Conservation (phyloP, 192 early-diverging fungal genomes). For the Piromyces sp. region DNA sequence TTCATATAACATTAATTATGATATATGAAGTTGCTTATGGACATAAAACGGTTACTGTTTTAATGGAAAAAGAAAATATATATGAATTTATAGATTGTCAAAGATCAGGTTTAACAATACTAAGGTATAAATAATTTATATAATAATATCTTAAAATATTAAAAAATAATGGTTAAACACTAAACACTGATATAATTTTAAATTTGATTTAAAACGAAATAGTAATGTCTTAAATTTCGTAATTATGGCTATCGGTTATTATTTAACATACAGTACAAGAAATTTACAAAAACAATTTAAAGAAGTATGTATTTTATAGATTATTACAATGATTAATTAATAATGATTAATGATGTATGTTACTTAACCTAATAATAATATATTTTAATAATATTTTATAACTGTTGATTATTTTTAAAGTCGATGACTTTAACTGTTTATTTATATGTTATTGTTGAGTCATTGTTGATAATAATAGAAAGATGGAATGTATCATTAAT, state of each 20-base stretch:
- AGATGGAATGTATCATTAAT: background rate
- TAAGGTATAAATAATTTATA: background rate
- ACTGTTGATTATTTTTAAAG: too few species aligned
- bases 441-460: background rate
- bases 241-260: background rate
- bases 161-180: too few species aligned
- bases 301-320: background rate
- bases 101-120: background rate
- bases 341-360: too few species aligned
- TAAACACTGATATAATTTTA: too few species aligned
- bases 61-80: background rate
- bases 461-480: background rate
- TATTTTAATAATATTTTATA: too few species aligned
- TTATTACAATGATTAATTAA: too few species aligned
- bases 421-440: background rate
- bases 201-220: too few species aligned
- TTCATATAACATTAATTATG: background rate
- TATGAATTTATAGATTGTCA: background rate
- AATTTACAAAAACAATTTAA: background rate
- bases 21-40: background rate
- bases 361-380: too few species aligned
- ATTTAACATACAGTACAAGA: background rate
- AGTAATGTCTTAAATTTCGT: background rate
- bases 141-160: too few species aligned
- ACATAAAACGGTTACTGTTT: background rate